Base-by-base conservation (phyloP, 176 grass and related monocot genomes). In the Aegilops umbellulata region DNA sequence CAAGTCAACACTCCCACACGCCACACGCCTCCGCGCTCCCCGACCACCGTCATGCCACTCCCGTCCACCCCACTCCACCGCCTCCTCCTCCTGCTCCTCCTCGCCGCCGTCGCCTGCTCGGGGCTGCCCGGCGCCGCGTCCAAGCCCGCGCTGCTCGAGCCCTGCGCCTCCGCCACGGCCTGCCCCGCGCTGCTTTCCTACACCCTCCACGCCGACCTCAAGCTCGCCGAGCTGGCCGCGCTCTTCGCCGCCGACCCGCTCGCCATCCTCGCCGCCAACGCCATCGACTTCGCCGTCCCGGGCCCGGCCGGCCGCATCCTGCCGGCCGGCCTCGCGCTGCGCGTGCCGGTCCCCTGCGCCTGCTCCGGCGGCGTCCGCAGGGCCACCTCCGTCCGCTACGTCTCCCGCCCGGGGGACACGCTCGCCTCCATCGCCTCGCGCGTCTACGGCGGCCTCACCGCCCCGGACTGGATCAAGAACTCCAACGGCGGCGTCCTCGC, bases 141-240 rank as follows among this genome's bases (percentile, higher is more conserved):
- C 60, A 97, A 90, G 73, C 95, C 95, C 4, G 93, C 85, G 14
- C 47, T 16, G 15, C 86, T 95, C 79, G 95, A 97, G 86, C 86
- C 95, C 44, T 97, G 95, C 89, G 69, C 90, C 39, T 88, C 85
- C 39, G 80, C 93, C 65, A 87, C 90, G 41, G 61, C 93, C 42
- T 97, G 95, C 70, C 91, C 89, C 0, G 87, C 95, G 9, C 89
- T 95, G 19, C 92, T 97, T 79, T 90, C 90, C 85, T 97, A 97
- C 95, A 91, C 95, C 3, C 91, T 97, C 65, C 90, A 88, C 91
- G 84, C 91, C 61, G 91, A 97, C 83, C 95, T 97, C 66, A 97
- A 93, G 89, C 87, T 97, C 39, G 77, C 89, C 47, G 93, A 97
- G 80, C 84, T 97, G 14, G 91, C 95, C n/a, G 79, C 89, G 9